Percentiles rank a stretch among this genome's conserved stretches.
These are phyloP conservation scores for Pogostemon cablin DNA, from an alignment of 257 asterid genomes.

Conservation along the genomic window DNA sequence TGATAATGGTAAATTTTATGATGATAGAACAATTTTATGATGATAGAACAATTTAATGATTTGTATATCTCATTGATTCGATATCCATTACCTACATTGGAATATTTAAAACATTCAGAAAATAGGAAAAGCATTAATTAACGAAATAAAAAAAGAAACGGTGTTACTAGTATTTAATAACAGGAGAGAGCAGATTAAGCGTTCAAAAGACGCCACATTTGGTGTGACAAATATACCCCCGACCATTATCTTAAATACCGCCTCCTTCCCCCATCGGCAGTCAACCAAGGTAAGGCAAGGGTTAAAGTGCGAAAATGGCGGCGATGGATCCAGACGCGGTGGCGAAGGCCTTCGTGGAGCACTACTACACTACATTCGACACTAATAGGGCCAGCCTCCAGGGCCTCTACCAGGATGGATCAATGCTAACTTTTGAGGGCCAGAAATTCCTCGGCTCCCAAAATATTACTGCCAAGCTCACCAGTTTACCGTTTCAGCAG, in stretches of 20 bases:
- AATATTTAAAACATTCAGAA: not conserved
- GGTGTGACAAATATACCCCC: constrained; percentile 38
- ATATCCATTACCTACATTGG: not conserved
- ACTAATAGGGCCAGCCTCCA: constrained; percentile 39
- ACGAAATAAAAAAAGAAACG: not conserved
- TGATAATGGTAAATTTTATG: no score
- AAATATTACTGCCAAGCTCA: constrained; percentile 39
- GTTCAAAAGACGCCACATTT: constrained; percentile 38
- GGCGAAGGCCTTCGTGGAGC: constrained; percentile 49
- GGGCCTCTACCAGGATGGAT: constrained; percentile 43
- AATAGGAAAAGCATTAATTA: not conserved
- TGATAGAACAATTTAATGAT: no score
- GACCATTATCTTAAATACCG: constrained; percentile 17
- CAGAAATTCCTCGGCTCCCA: constrained; percentile 47
- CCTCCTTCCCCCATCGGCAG: not conserved
- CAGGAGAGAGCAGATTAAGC: constrained; percentile 28
- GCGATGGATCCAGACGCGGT: constrained; percentile 52
- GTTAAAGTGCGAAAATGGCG: constrained; percentile 18
- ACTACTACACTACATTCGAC: constrained; percentile 50
- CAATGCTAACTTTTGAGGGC: constrained; percentile 52
- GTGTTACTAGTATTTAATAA: no score
- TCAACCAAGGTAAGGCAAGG: not conserved
- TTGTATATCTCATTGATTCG: not conserved
- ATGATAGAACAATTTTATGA: no score
- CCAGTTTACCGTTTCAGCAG: constrained; percentile 54